phyloP scores from a whole-genome alignment of 768 basidiomycete genomes.

The Lentinula raphanica region DNA sequence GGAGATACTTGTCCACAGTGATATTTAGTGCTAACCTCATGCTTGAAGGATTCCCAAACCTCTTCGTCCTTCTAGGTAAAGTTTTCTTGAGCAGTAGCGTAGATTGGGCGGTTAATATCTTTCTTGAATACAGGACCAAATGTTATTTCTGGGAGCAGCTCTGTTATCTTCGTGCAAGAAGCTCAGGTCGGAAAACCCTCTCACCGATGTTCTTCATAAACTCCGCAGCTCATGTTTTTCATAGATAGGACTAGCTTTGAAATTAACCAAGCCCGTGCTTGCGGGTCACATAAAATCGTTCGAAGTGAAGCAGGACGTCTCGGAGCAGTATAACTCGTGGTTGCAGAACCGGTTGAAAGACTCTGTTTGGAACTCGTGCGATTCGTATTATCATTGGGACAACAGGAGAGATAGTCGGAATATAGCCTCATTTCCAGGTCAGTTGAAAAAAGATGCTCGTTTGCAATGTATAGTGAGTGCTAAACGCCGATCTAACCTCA shows the following conservation, averaged over 20 bases:
- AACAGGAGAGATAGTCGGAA: conserved; percentile 26
- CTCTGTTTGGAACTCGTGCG: conserved; percentile 51
- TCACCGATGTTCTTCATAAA: neutral
- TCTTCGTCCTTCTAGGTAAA: conserved; percentile 43
- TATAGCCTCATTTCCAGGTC: conserved; percentile 50
- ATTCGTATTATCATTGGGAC: conserved; percentile 45
- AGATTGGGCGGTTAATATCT: neutral
- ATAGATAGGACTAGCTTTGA: conserved; percentile 44
- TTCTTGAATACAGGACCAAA: conserved; percentile 42
- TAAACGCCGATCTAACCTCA: neutral
- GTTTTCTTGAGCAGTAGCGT: neutral
- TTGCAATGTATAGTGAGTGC: neutral
- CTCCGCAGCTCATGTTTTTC: neutral
- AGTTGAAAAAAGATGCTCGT: conserved; percentile 19
- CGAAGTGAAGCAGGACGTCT: conserved; percentile 41
- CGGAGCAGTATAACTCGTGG: conserved; percentile 46
- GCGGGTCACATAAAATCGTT: conserved; percentile 44
- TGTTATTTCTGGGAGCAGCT: conserved; percentile 52
- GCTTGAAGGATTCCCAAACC: conserved; percentile 44
- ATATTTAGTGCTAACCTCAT: neutral
- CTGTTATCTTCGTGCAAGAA: conserved; percentile 52
- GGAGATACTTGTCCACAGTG: neutral
- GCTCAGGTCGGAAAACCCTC: conserved; percentile 36
- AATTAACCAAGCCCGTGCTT: conserved; percentile 49
- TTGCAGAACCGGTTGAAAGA: conserved; percentile 40